Base-by-base conservation (phyloP, 164 flowering plant genomes). In the Berberis vulgaris region DNA sequence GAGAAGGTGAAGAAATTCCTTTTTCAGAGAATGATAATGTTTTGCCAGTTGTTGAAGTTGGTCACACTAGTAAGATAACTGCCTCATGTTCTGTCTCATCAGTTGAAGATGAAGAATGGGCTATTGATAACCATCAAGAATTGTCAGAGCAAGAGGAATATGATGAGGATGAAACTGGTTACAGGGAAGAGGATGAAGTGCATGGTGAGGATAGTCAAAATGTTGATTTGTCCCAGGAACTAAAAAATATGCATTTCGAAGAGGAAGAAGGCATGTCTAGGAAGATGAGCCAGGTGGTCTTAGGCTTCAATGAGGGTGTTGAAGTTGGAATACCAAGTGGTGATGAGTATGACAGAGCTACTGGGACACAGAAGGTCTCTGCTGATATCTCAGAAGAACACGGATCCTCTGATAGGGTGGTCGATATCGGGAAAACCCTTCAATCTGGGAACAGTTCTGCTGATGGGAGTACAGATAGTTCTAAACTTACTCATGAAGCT, bases 111-210 rank as follows among this genome's bases (percentile, higher is more conserved):
- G 98, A 87, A 56, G 93, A 94, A 50, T 94, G 98, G 98, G 62
- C 75, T 60, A 45, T 75, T 73, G 87, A 86, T 39, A 76, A 82
- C 64, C 71, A 76, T 76, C 82, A 77, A 61, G 80, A 68, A 43
- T 60, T 89, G 72, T 95, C 84, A 72, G 85, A 83, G 74, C 98
- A 88, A 73, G 97, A 85, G 73, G 98, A 86, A 65, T 93, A 90
- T 78, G 98, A 93, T 65, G 94, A 90, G 69, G 91, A 83, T 69
- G 94, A 77, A 63, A 86, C 83, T 65, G 87, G 81, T 42, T 90
- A 86, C 65, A 73, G 76, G 62, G 98, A 88, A 69, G 98, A 86
- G 69, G 96, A 87, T 75, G 96, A 90, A 72, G 81, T 80, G 61
- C 94, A 79, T 69, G 96, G 80, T 59, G 92, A 74, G 43, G 82